Base-by-base conservation (phyloP, 2,329 filamentous ascomycete species). In the Emergomyces orientalis region DNA sequence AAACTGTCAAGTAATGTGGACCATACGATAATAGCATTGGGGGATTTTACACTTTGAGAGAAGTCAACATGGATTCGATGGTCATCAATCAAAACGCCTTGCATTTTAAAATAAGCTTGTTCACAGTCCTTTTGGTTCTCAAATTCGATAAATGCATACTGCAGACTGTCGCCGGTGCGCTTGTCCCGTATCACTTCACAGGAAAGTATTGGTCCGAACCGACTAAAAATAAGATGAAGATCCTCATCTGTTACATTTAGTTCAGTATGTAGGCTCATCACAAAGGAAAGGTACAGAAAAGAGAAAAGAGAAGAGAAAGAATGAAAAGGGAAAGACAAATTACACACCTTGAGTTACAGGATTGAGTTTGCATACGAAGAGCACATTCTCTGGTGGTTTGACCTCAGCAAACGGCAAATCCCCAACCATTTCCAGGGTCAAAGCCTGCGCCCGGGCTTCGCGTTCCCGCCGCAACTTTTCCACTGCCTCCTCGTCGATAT, bases 331-430 rank as follows among this genome's bases (percentile, higher is more conserved):
- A 30, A 30, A 30, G 14, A 55, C 8, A 55, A 51, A 34, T 19
- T 32, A 62, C 71, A 65, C 73, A 82, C 81, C 81, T 71, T 90
- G 89, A 11, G 94, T 99, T 56, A 99, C 91, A 0, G 94, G 94
- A 70, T 99, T 99, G 52, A 99, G 82, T 75, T 99, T 99, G 87
- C 94, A 99, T 52, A 99, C 92, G 73, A 99, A 99, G 1, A 99
- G 82, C 17, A 99, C 87, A 74, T 99, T 97, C 78, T 99, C 94
- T 0, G 94, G 94, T 4, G 94, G 94, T 70, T 93, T 95, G 69
- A 99, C 92, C 76, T 99, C 94, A 64, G 94, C 94, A 75, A 97
- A 99, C 4, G 94, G 94, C 63, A 99, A 80, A 74, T 99, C 94
- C 52, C 94, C 94, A 77, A 99, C 94, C 87, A 99, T 95, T 78